Conservation (phyloP, 2,329 filamentous ascomycete genomes). For the Diaporthe caulivora region DNA sequence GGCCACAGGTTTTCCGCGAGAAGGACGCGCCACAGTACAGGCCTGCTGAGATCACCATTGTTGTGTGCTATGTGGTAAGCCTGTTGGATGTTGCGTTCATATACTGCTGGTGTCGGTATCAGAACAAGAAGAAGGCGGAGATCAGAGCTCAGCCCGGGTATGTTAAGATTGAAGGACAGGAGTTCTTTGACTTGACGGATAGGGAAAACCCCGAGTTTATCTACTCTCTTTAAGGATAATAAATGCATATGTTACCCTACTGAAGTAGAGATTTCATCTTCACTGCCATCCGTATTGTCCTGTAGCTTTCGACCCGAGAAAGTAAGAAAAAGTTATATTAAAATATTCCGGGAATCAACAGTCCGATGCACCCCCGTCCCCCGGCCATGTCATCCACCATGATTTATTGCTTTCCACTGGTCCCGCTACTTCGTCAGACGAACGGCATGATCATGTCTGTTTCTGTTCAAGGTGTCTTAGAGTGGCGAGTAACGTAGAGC, state of each 20-base stretch:
- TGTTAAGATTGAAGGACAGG: slow-evolving; percentile 73
- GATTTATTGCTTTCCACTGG: too few species aligned
- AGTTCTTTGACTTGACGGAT: slow-evolving; percentile 76
- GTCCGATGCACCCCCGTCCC: too few species aligned
- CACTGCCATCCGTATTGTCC: background rate
- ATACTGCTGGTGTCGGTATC: slow-evolving; percentile 68
- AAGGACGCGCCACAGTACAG: slow-evolving; percentile 70
- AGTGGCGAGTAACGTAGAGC: background rate
- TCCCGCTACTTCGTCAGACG: too few species aligned
- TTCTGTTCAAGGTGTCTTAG: too few species aligned
- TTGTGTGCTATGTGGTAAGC: slow-evolving; percentile 68
- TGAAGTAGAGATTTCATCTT: too few species aligned
- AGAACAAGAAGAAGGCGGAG: slow-evolving; percentile 71
- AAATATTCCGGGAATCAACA: background rate
- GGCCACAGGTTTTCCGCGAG: slow-evolving; percentile 68
- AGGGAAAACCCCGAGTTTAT: slow-evolving; percentile 74
- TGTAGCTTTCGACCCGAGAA: background rate
- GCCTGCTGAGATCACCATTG: slow-evolving; percentile 73
- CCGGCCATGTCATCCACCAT: too few species aligned
- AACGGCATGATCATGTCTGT: too few species aligned
- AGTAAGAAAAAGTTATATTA: background rate
- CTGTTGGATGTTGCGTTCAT: slow-evolving; percentile 70
- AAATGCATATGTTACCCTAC: too few species aligned
- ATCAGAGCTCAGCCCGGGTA: slow-evolving; percentile 67
- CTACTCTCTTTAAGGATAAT: slow-evolving; percentile 63